phyloP scores from a whole-genome alignment of 139 green algal genomes.

The Picochlorum sp. region DNA sequence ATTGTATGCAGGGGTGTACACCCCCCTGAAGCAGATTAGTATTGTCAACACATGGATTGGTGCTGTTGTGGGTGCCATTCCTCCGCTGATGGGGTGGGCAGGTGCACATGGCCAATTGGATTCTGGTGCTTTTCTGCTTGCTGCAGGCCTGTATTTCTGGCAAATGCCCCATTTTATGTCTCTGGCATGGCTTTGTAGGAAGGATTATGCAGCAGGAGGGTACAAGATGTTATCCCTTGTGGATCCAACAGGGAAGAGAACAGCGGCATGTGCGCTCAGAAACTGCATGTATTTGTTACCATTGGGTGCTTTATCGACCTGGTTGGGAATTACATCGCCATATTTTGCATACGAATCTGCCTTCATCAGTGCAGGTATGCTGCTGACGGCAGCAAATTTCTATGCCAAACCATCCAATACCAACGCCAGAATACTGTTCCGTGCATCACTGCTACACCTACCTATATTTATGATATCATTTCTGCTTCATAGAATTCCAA shows the following conservation, averaged over 20 bases:
- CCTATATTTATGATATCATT: slow-evolving; percentile 79
- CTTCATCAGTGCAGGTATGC: slow-evolving; percentile 54
- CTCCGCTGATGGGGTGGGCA: slow-evolving; percentile 96
- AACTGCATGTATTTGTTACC: slow-evolving; percentile 85
- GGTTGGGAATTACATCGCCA: slow-evolving; percentile 53
- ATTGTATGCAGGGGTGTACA: slow-evolving; percentile 95
- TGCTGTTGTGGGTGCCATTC: slow-evolving; percentile 92
- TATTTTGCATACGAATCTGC: slow-evolving; percentile 71
- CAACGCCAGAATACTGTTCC: slow-evolving; percentile 77
- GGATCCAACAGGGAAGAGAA: slow-evolving; percentile 74
- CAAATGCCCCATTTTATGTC: slow-evolving; percentile 97
- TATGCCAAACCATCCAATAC: slow-evolving; percentile 34
- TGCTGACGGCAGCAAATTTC: slow-evolving; percentile 64
- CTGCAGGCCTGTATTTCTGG: slow-evolving; percentile 89
- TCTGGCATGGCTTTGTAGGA: slow-evolving; percentile 87
- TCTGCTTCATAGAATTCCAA: slow-evolving; percentile 69
- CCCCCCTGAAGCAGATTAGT: slow-evolving; percentile 88
- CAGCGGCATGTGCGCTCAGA: slow-evolving; percentile 70
- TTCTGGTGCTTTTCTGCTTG: slow-evolving; percentile 56
- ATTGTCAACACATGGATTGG: slow-evolving; percentile 93
- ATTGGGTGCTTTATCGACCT: slow-evolving; percentile 55
- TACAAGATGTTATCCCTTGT: slow-evolving; percentile 83
- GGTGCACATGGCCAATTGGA: slow-evolving; percentile 58
- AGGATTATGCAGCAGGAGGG: slow-evolving; percentile 79
- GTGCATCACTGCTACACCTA: slow-evolving; percentile 79